A percentile compares a stretch with the other conserved stretches of the same genome.
Conservation (phyloP, 768 basidiomycete species). For the Kondoa malvinella region DNA sequence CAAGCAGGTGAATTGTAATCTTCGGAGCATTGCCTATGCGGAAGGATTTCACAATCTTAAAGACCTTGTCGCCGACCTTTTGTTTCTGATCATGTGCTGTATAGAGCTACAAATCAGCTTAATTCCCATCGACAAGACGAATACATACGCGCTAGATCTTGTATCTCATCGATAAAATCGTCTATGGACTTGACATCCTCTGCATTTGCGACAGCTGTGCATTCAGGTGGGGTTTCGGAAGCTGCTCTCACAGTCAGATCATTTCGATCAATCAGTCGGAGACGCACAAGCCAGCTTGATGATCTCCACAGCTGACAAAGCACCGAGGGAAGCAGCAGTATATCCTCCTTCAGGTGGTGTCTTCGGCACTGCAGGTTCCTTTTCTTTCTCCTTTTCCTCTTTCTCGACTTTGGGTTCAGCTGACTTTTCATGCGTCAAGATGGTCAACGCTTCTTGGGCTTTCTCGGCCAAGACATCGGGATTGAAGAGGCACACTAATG, state of each 20-base stretch:
- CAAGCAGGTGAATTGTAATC: constrained; percentile 62
- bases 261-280: constrained; percentile 24
- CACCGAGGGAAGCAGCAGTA: constrained; percentile 50
- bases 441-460: constrained; percentile 61
- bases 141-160: neutral
- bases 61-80: constrained; percentile 40
- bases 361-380: constrained; percentile 33
- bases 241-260: neutral
- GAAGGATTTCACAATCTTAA: constrained; percentile 38
- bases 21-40: constrained; percentile 73
- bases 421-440: constrained; percentile 41
- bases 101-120: constrained; percentile 38
- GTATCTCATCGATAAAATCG: constrained; percentile 46
- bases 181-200: constrained; percentile 42
- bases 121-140: neutral
- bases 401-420: constrained; percentile 34
- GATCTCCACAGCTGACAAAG: constrained; percentile 58
- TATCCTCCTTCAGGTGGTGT: constrained; percentile 29
- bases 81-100: constrained; percentile 54
- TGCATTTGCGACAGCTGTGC: neutral
- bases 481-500: constrained; percentile 82
- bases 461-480: constrained; percentile 58
- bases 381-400: neutral
- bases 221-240: neutral
- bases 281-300: constrained; percentile 46